Evolutionary conservation across 1,284 basidiomycete species (phyloP), one percentile per base, ranked within the genome.

Genomic region (Amylostereum chailletii): DNA sequence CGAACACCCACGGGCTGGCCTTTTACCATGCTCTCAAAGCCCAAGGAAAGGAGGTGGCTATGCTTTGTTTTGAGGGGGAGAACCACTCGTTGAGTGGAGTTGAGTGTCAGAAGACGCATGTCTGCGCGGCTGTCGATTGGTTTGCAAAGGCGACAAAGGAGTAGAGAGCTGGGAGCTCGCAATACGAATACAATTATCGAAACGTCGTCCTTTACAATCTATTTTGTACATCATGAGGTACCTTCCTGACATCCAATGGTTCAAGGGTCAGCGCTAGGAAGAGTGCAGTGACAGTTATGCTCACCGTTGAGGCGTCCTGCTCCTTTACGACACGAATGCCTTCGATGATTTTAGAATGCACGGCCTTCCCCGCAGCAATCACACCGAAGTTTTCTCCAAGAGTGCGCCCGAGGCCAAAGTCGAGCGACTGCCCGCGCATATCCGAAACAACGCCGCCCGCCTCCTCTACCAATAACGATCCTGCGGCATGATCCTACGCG

Each of bases 401-500:
- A 1, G 90, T 94, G 51, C 93, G 71, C 9, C 95, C 95, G 1
- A 87, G 71, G 0, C 89, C 86, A 66, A 99, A 98, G 64, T 96
- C 77, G 34, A 99, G 79, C 0, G 77, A 73, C 52, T 80, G 61
- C 3, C 94, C 94, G 44, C 83, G 72, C 50, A 90, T 88, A 65
- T 98, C 90, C 0, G 83, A 86, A 33, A 97, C 83, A 10, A 85
- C 59, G 0, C 94, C 94, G 2, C 94, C 94, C 0, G 93, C 88
- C 68, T 98, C 95, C 53, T 84, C 79, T 4, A 98, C 81, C 6
- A 99, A 75, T 5, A 99, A 64, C 0, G 79, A 74, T 0, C 95
- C 96, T 0, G 91, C 77, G 0, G 95, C 94, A 62, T 98, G 96
- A 64, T 99, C 96, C 90, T 83, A 49, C 6, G 61, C 63, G 55